A percentile compares a stretch with the other conserved stretches of the same genome.
phyloP scores from a whole-genome alignment of 192 early-diverging fungal genomes.

The Chytriomyces sp. region DNA sequence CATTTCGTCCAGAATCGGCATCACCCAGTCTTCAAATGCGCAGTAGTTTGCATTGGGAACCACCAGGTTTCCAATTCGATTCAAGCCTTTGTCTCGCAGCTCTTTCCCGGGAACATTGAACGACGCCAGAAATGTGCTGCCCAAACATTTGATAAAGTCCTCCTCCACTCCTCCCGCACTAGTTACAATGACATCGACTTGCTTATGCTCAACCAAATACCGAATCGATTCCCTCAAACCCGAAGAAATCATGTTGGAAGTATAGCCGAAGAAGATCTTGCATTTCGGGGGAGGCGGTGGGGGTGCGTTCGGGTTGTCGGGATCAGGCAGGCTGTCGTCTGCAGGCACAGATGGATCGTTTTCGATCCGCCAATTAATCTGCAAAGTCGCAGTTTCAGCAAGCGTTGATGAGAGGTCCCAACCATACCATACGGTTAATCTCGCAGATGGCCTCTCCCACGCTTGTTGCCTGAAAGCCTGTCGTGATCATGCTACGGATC shows the following conservation, averaged over 20 bases:
- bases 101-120: conserved; percentile 78
- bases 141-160: conserved; percentile 98
- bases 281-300: conserved; percentile 76
- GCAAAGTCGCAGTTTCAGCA: conserved; percentile 16
- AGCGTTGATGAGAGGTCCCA: not conserved
- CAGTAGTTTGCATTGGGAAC: conserved; percentile 99
- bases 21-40: conserved; percentile 95
- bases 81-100: conserved; percentile 87
- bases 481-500: conserved; percentile 71
- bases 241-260: conserved; percentile 95
- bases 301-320: conserved; percentile 57
- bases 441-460: conserved; percentile 89
- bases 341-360: conserved; percentile 78
- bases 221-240: conserved; percentile 91
- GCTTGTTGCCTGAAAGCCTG: conserved; percentile 93
- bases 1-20: conserved; percentile 92
- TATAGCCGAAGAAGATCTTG: conserved; percentile 98
- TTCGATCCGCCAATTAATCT: conserved; percentile 78
- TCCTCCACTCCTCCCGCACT: conserved; percentile 97
- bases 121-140: conserved; percentile 81
- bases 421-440: conserved; percentile 85
- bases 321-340: conserved; percentile 57
- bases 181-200: conserved; percentile 85
- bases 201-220: conserved; percentile 84
- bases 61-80: conserved; percentile 95